Evolutionary conservation across 768 basidiomycete genomes (phyloP).

Genomic region (Auriscalpium vulgare): DNA sequence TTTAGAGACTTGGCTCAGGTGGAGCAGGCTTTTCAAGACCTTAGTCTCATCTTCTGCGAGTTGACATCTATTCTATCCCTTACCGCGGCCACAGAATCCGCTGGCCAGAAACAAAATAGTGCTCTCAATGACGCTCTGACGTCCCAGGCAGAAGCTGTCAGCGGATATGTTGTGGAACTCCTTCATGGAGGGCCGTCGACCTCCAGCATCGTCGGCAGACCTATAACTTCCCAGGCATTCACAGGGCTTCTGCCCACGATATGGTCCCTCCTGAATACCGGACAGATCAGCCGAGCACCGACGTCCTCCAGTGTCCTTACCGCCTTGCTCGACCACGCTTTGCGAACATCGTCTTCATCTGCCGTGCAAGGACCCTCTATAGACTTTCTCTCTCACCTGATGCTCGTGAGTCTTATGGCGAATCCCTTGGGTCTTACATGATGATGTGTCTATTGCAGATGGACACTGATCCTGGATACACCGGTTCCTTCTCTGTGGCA

Average conservation of each 20-base stretch:
- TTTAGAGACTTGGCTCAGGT: conserved; percentile 30
- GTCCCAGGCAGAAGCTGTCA: conserved; percentile 43
- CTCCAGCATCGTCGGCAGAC: conserved; percentile 27
- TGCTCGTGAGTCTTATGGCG: conserved; percentile 44
- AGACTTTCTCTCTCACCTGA: conserved; percentile 66
- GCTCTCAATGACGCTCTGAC: conserved; percentile 18
- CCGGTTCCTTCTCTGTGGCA: conserved; percentile 37
- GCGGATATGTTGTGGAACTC: conserved; percentile 51
- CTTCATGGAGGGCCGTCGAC: conserved; percentile 34
- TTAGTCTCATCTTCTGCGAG: conserved; percentile 75
- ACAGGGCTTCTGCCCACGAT: conserved; percentile 63
- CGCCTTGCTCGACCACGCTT: conserved; percentile 61
- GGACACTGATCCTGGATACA: conserved; percentile 45
- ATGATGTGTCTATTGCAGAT: conserved; percentile 34
- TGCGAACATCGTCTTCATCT: conserved; percentile 49
- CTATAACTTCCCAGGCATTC: conserved; percentile 54
- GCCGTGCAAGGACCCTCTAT: conserved; percentile 58
- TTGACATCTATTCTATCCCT: conserved; percentile 58
- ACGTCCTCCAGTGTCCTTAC: conserved; percentile 31
- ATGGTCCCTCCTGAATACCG: conserved; percentile 62
- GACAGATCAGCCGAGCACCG: conserved; percentile 10
- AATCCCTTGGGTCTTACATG: no score
- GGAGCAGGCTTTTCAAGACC: conserved; percentile 58
- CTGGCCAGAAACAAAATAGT: background rate
- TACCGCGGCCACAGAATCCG: conserved; percentile 15